Base-by-base conservation (phyloP, 164 flowering plant genomes). In the Nymphaea colorata region DNA sequence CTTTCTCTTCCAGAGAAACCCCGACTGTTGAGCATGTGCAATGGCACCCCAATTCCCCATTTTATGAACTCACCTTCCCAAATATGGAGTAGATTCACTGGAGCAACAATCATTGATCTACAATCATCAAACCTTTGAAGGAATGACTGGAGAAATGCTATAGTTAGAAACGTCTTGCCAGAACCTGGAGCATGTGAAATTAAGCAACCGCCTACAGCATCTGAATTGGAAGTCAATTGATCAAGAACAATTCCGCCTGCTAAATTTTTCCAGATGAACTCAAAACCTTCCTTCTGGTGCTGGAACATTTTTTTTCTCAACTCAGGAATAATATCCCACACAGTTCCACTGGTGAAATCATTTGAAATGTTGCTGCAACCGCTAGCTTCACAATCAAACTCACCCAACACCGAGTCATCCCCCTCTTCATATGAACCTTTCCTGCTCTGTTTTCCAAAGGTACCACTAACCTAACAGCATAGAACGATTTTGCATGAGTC, bases 181-280 rank as follows among this genome's bases (percentile, higher is more conserved):
- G 97, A 90, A 4, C 98, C 98, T 41, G 99, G 98, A 44, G 98
- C 96, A 81, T 95, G 99, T 1, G 97, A 92, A n/a, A 95, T 87
- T 42, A 95, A 81, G 75, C 97, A 95, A 2, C 98, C 99, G 69
- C 82, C 79, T 7, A 83, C 79, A 44, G 75, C 77, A 66, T 53
- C 68, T 41, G 67, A 59, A 45, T 8, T 16, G 5, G 68, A 43
- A 44, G 70, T 79, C 73, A 86, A 64, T 44, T 83, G 65, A 6
- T 83, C 82, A 55, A 85, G 80, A 15, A 61, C n/a, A 43, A 83
- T 85, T 15, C 82, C 81, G 43, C 98, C 99, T 14, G 88, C 93
- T 25, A 92, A 47, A 62, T 85, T 85, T 44, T 73, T 81, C 99
- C 98, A 92, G 11, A 92, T 44, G 63, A 92, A 92, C 66, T 89